These are phyloP conservation scores for Pythium aphanidermatum DNA, from an alignment of 352 stramenopile genomes.

Conservation along the genomic window DNA sequence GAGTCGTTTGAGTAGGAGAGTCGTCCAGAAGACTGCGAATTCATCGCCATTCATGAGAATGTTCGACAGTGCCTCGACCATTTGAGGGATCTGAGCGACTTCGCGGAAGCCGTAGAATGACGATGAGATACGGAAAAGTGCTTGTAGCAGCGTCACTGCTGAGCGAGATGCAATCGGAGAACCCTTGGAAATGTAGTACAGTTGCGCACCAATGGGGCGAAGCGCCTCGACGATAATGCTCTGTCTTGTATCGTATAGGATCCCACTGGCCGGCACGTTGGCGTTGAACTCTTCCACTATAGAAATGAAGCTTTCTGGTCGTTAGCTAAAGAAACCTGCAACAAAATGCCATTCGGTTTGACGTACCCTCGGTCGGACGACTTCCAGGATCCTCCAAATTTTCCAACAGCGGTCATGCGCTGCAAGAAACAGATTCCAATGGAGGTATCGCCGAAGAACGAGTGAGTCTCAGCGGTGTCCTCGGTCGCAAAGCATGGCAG, in stretches of 20 bases:
- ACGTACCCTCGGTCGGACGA: slow-evolving; percentile 60
- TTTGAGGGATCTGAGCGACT: slow-evolving; percentile 65
- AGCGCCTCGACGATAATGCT: slow-evolving; percentile 69
- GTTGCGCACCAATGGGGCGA: slow-evolving; percentile 69
- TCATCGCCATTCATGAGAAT: slow-evolving; percentile 75
- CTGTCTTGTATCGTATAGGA: slow-evolving; percentile 81
- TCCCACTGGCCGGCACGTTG: slow-evolving; percentile 81
- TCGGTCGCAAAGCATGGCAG: slow-evolving; percentile 70
- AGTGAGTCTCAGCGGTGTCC: slow-evolving; percentile 55
- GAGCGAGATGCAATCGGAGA: slow-evolving; percentile 57
- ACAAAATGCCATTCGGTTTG: not conserved
- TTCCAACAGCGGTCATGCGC: slow-evolving; percentile 62
- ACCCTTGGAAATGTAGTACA: slow-evolving; percentile 68
- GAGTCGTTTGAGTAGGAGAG: slow-evolving; percentile 55
- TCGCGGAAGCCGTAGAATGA: slow-evolving; percentile 85
- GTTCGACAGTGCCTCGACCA: slow-evolving; percentile 76
- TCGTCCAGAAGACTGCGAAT: slow-evolving; percentile 86
- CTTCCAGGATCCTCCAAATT: slow-evolving; percentile 44
- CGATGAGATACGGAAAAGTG: slow-evolving; percentile 79
- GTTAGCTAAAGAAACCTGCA: not conserved
- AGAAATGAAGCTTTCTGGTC: slow-evolving; percentile 49
- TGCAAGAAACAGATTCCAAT: slow-evolving; percentile 79
- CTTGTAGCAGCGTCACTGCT: slow-evolving; percentile 73
- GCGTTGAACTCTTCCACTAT: slow-evolving; percentile 89
- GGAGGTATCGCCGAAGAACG: slow-evolving; percentile 75